Evolutionary conservation across 2,329 filamentous ascomycete species (phyloP), one percentile per base, ranked within the genome.

Genomic region (Colletotrichum scovillei): DNA sequence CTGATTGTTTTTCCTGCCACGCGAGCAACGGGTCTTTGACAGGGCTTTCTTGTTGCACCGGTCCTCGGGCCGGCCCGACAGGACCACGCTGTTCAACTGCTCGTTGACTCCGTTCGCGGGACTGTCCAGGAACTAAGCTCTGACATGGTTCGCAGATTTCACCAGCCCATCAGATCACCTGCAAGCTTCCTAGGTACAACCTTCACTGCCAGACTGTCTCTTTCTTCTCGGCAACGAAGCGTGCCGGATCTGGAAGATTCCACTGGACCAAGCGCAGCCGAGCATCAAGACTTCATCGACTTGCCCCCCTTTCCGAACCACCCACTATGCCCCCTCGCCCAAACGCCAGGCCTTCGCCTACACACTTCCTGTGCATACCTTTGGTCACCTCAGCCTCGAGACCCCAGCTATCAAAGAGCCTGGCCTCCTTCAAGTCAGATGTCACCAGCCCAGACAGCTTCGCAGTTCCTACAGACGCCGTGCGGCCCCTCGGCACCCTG

Each of bases 351-450:
- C 82, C 86, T 9, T 82, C 83, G 12, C 86, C 91, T 28, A 95
- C 93, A 4, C 94, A 95, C 82, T 95, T 95, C 79, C 85, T 95
- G 59, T 94, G 92, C 81, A 85, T 96, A 64, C 93, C 95, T 1
- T 88, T 98, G 7, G 86, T 92, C 62, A 94, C 89, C 2, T 68
- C 84, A 0, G 64, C 82, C 8, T 93, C 92, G 2, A 86, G 90
- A 16, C 86, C 89, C 0, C 92, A 95, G 79, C 87, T 98, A 1
- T 86, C 90, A n/a, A 81, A 82, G 3, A 91, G 88, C 24, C 81
- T 97, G 5, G 82, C 86, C 5, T 79, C 85, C 7, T 95, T 97
- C 80, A 87, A 85, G 70, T 83, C 88, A 32, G 89, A 92, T 74
- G 87, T 92, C 42, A 86, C 85, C 1, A 82, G 80, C 69, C 77